These are phyloP conservation scores for Aureobasidium mangrovei DNA, from an alignment of 2,329 filamentous ascomycete species.

Conservation along the genomic window DNA sequence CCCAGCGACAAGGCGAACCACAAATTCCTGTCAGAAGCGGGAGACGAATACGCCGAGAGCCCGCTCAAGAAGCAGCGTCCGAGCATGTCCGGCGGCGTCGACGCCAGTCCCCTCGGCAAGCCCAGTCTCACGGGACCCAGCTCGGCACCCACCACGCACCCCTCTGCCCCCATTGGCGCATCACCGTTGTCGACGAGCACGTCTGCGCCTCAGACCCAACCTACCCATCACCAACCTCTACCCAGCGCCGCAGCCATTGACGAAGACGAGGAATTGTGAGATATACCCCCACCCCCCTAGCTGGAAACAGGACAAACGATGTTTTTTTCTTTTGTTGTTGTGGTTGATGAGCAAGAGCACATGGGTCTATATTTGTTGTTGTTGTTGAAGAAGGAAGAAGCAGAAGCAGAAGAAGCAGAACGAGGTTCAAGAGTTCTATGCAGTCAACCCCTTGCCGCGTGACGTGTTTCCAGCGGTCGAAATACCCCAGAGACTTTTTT, in stretches of 20 bases:
- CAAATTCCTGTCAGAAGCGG: constrained; percentile 29
- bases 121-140: constrained; percentile 2
- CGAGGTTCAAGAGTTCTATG: too few species aligned
- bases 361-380: too few species aligned
- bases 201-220: not conserved
- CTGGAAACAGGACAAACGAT: too few species aligned
- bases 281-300: too few species aligned
- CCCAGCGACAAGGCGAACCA: constrained; percentile 23
- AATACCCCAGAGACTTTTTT: too few species aligned
- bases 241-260: constrained; percentile 5
- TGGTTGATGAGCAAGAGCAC: too few species aligned
- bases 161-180: not conserved
- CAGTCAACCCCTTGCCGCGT: too few species aligned
- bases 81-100: constrained; percentile 37
- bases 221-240: not conserved
- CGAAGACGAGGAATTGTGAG: constrained; percentile 16
- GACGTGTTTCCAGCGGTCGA: too few species aligned
- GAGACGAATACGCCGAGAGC: constrained; percentile 49
- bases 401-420: too few species aligned
- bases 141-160: not conserved
- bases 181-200: constrained; percentile 7
- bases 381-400: too few species aligned
- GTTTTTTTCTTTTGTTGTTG: too few species aligned
- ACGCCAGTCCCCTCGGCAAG: not conserved
- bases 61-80: constrained; percentile 69